These are phyloP conservation scores for Umbelopsis sp. DNA, from an alignment of 192 early-diverging fungal genomes.

Conservation along the genomic window DNA sequence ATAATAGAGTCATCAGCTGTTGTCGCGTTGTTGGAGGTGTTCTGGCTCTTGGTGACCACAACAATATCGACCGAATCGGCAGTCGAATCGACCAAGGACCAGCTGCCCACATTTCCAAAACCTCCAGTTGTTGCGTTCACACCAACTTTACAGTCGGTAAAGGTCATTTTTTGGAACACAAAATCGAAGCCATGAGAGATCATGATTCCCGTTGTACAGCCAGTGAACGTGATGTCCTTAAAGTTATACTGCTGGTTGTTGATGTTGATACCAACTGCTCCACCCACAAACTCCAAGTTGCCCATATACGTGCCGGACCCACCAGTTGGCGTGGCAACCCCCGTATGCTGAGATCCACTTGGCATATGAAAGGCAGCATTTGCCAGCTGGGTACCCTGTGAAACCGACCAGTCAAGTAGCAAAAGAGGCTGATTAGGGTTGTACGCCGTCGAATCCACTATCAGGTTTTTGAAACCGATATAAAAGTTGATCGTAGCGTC, in stretches of 20 bases:
- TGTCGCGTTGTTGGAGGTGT: not conserved
- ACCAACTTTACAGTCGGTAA: conserved; percentile 5
- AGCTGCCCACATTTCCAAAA: conserved; percentile 7
- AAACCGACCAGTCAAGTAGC: conserved; percentile 17
- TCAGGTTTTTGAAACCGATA: conserved; percentile 8
- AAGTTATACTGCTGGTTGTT: conserved; percentile 19
- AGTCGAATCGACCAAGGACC: not conserved
- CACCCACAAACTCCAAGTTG: conserved; percentile 5
- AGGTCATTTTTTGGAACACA: conserved; percentile 5
- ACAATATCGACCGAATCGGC: not conserved
- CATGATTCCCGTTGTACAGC: conserved; percentile 1
- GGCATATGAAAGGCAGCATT: conserved; percentile 12
- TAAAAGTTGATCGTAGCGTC: conserved; percentile 17
- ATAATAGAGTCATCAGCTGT: conserved; percentile 15
- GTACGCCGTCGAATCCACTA: conserved; percentile 7
- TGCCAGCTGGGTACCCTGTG: conserved; percentile 15
- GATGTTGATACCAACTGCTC: conserved; percentile 13
- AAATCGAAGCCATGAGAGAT: conserved; percentile 1
- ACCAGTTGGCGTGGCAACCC: not conserved
- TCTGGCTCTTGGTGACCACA: conserved; percentile 9
- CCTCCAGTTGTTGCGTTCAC: not conserved
- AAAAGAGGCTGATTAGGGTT: conserved; percentile 1
- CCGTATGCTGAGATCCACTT: not conserved
- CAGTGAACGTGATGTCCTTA: conserved; percentile 15
- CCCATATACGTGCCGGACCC: conserved; percentile 13